phyloP scores from a whole-genome alignment of 2,329 filamentous ascomycete species.

The Epicoccum sorghinum region DNA sequence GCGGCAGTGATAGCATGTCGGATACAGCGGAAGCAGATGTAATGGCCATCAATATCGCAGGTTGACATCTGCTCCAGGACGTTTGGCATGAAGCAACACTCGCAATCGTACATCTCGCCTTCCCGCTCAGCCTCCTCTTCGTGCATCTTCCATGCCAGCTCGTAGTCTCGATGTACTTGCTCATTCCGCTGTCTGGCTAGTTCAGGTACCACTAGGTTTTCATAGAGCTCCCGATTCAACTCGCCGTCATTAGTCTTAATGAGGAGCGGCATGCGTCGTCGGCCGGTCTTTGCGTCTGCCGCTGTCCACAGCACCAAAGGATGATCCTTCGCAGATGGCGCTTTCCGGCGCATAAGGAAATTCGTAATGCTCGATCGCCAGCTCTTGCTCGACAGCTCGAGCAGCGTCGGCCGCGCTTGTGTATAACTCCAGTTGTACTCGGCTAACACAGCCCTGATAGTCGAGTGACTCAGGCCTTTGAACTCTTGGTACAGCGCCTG shows the following conservation, averaged over 20 bases:
- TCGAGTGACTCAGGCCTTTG: constrained; percentile 72
- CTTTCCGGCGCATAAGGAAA: constrained; percentile 71
- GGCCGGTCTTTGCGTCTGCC: constrained; percentile 61
- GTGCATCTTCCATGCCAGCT: constrained; percentile 54
- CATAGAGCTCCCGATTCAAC: constrained; percentile 58
- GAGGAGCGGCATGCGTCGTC: constrained; percentile 65
- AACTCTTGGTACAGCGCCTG: constrained; percentile 76
- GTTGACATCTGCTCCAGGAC: constrained; percentile 76
- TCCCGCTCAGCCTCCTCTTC: constrained; percentile 56
- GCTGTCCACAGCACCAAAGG: constrained; percentile 67
- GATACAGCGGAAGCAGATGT: constrained; percentile 83
- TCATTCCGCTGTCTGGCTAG: constrained; percentile 48
- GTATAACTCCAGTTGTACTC: constrained; percentile 83
- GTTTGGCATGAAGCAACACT: constrained; percentile 75
- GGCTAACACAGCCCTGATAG: constrained; percentile 78
- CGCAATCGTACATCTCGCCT: constrained; percentile 68
- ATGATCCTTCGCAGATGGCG: constrained; percentile 59
- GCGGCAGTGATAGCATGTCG: constrained; percentile 83
- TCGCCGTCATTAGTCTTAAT: constrained; percentile 68
- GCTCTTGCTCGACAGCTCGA: constrained; percentile 72
- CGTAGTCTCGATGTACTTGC: constrained; percentile 48
- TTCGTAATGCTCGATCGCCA: constrained; percentile 78
- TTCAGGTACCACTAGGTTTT: constrained; percentile 51
- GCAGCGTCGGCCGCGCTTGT: constrained; percentile 71
- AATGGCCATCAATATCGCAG: constrained; percentile 72